These are phyloP conservation scores for Eudorina sp. DNA, from an alignment of 139 green algal genomes.

Conservation along the genomic window DNA sequence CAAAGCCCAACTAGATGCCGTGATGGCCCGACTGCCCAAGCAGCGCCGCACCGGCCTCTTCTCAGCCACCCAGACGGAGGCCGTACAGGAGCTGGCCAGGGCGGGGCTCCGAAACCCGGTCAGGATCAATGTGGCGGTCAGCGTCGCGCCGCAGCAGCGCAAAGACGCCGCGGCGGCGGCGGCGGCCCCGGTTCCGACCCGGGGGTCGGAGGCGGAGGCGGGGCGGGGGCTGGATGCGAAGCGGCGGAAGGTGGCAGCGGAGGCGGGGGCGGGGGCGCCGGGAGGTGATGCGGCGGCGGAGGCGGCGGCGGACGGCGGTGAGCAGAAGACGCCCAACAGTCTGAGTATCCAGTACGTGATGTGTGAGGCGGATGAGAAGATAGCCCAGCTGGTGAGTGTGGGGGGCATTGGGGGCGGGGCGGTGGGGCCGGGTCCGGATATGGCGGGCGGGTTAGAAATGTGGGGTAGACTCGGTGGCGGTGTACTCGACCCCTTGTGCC, in stretches of 20 bases:
- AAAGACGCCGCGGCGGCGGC: no score
- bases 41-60: conserved; percentile 94
- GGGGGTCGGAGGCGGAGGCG: neutral
- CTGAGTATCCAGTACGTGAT: conserved; percentile 81
- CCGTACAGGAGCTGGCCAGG: conserved; percentile 81
- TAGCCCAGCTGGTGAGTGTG: conserved; percentile 75
- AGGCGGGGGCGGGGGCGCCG: conserved; percentile 18
- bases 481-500: no score
- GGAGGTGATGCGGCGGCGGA: neutral
- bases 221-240: neutral
- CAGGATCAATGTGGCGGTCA: conserved; percentile 79
- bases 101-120: conserved; percentile 96
- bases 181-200: no score
- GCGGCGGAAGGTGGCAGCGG: neutral
- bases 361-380: conserved; percentile 78
- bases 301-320: no score
- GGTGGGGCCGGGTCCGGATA: no score
- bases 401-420: neutral
- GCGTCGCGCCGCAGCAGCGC: neutral
- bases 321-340: conserved; percentile 79
- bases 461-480: no score
- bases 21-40: conserved; percentile 89
- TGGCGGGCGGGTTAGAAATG: no score
- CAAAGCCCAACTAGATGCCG: conserved; percentile 78
- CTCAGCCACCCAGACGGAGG: conserved; percentile 95